A percentile compares a stretch with the other conserved stretches of the same genome.
Evolutionary conservation across 2,329 filamentous ascomycete species (phyloP).

Genomic region (Aspergillus sclerotialis): DNA sequence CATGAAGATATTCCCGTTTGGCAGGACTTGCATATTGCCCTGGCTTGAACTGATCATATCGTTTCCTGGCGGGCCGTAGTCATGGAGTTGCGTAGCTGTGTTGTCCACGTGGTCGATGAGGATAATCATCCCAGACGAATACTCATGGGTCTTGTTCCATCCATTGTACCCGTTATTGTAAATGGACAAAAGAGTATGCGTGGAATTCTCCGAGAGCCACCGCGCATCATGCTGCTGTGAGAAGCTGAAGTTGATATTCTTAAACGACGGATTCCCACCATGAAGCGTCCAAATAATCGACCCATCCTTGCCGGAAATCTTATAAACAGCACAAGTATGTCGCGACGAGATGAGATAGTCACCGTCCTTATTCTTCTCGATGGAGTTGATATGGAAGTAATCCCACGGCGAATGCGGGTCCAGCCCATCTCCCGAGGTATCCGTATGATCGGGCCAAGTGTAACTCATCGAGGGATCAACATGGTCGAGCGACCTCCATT

Average conservation of each 20-base stretch:
- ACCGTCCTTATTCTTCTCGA: slow-evolving; percentile 34
- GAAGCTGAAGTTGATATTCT: slow-evolving; percentile 34
- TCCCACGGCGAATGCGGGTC: slow-evolving; percentile 39
- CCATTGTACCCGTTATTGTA: slow-evolving; percentile 39
- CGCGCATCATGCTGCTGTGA: slow-evolving; percentile 39
- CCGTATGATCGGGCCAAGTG: slow-evolving; percentile 38
- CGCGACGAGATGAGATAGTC: slow-evolving; percentile 38
- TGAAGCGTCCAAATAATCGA: slow-evolving; percentile 33
- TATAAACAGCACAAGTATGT: slow-evolving; percentile 35
- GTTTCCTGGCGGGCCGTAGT: slow-evolving; percentile 20
- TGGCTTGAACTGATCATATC: slow-evolving; percentile 30
- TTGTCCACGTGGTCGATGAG: slow-evolving; percentile 29
- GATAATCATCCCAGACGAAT: slow-evolving; percentile 34
- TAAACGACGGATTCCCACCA: slow-evolving; percentile 29
- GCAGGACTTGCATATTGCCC: slow-evolving; percentile 32
- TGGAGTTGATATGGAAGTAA: slow-evolving; percentile 39
- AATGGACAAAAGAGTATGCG: slow-evolving; percentile 31
- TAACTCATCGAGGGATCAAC: slow-evolving; percentile 42
- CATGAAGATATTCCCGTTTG: slow-evolving; percentile 32
- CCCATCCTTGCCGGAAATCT: slow-evolving; percentile 33
- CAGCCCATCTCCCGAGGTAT: slow-evolving; percentile 43
- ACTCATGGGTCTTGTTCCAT: slow-evolving; percentile 31
- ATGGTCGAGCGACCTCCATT: slow-evolving; percentile 46
- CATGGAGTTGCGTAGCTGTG: slow-evolving; percentile 26
- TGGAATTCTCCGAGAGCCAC: slow-evolving; percentile 31